Conservation (phyloP, 495 filamentous ascomycete species). For the Thozetella sp. region DNA sequence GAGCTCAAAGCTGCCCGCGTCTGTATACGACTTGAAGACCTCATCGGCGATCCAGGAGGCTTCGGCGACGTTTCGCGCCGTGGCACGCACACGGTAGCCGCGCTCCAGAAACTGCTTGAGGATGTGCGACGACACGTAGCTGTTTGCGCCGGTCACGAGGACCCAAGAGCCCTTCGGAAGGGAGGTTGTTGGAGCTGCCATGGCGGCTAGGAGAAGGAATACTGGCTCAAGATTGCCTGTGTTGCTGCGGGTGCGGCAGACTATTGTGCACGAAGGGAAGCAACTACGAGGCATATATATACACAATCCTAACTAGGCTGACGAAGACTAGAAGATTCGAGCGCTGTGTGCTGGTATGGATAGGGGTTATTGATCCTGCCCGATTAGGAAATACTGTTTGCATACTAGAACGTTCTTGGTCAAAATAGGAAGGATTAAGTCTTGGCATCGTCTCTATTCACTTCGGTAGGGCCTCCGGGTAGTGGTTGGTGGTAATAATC, state of each 20-base stretch:
- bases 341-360: too few relatives aligned
- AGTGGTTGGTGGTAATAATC: too few relatives aligned
- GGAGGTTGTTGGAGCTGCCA: not conserved
- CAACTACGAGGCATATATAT: too few relatives aligned
- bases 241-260: not conserved
- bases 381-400: too few relatives aligned
- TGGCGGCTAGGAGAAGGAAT: not conserved
- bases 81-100: constrained; percentile 49
- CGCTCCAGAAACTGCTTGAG: constrained; percentile 41
- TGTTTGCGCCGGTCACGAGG: constrained; percentile 53
- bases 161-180: constrained; percentile 18
- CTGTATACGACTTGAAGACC: constrained; percentile 37
- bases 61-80: constrained; percentile 37
- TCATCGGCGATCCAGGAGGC: constrained; percentile 36
- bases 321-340: too few relatives aligned
- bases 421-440: too few relatives aligned
- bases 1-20: constrained; percentile 30
- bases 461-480: too few relatives aligned
- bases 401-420: too few relatives aligned
- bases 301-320: too few relatives aligned
- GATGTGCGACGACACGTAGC: constrained; percentile 51
- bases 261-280: not conserved
- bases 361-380: too few relatives aligned
- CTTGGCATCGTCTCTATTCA: too few relatives aligned
- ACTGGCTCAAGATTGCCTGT: not conserved